Percentiles rank a stretch among this genome's conserved stretches.
Conservation (phyloP, 441 rosid genomes). For the Erysimum cheiri region DNA sequence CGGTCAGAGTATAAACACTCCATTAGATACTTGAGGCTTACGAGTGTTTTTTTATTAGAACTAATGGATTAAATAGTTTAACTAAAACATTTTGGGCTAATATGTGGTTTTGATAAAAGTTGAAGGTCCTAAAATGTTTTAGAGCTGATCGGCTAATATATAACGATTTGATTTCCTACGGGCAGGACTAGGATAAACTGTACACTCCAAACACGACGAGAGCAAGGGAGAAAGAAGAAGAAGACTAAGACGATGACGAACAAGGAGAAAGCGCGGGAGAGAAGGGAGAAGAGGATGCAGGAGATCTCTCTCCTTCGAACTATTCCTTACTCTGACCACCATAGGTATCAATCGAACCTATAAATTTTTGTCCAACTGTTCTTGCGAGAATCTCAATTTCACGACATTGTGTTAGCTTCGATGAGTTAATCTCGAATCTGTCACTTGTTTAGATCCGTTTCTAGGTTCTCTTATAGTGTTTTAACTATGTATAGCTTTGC, state of each 20-base stretch:
- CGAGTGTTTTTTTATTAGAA: background rate
- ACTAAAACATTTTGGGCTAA: background rate
- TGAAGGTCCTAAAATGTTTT: background rate
- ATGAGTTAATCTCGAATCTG: background rate
- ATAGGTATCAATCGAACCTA: constrained; percentile 52
- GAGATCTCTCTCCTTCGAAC: constrained; percentile 88
- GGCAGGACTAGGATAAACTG: constrained; percentile 1
- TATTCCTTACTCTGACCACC: constrained; percentile 88
- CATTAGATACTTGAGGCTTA: background rate
- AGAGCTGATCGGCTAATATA: background rate
- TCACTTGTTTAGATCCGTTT: background rate
- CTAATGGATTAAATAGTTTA: background rate
- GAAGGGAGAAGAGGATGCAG: constrained; percentile 77
- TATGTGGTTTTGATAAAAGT: background rate
- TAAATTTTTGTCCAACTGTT: background rate
- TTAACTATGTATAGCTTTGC: background rate
- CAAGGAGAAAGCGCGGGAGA: constrained; percentile 73
- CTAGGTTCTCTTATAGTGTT: background rate
- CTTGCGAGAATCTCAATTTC: constrained; percentile 16
- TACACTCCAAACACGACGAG: constrained; percentile 9
- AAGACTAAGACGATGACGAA: constrained; percentile 48
- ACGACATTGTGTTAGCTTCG: constrained; percentile 3
- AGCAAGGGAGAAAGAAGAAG: background rate
- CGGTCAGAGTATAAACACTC: background rate
- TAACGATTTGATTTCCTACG: background rate